Conservation (phyloP, 2,329 filamentous ascomycete species). For the Stagonosporopsis cucurbitacearum region DNA sequence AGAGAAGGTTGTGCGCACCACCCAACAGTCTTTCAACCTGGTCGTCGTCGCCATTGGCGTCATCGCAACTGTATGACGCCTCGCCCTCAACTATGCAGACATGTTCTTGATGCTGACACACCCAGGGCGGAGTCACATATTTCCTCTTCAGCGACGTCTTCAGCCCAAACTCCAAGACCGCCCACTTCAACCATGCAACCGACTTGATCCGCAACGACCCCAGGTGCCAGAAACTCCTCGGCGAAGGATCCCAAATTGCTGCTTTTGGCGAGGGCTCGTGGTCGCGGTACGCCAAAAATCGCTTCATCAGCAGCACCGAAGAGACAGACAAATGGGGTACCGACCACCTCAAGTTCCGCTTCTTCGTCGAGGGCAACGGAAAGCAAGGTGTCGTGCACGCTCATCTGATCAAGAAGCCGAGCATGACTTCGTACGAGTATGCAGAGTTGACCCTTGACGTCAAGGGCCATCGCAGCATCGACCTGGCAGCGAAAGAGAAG, state of each 20-base stretch:
- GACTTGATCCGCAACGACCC: constrained; percentile 76
- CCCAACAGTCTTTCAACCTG: constrained; percentile 91
- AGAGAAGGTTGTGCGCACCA: constrained; percentile 84
- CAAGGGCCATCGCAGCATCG: constrained; percentile 64
- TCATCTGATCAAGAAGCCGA: constrained; percentile 75
- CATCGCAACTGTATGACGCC: constrained; percentile 70
- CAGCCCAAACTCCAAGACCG: constrained; percentile 76
- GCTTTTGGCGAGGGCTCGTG: constrained; percentile 82
- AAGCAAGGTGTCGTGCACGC: constrained; percentile 72
- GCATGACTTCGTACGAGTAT: constrained; percentile 75
- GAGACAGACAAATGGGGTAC: constrained; percentile 76
- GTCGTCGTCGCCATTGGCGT: constrained; percentile 77
- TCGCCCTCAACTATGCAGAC: background rate
- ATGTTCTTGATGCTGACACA: background rate
- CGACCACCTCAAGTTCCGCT: constrained; percentile 84
- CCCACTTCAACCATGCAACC: constrained; percentile 87
- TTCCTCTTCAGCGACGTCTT: constrained; percentile 48
- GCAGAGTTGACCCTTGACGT: constrained; percentile 82
- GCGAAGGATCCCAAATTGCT: constrained; percentile 73
- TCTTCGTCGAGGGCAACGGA: constrained; percentile 82
- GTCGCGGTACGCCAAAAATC: constrained; percentile 78
- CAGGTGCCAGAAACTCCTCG: constrained; percentile 75
- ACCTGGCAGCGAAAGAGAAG: constrained; percentile 38
- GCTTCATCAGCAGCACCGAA: constrained; percentile 66
- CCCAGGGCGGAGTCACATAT: constrained; percentile 71